Evolutionary conservation across 2,329 filamentous ascomycete species (phyloP), one percentile per base, ranked within the genome.

Genomic region (Zymoseptoria ardabiliae): DNA sequence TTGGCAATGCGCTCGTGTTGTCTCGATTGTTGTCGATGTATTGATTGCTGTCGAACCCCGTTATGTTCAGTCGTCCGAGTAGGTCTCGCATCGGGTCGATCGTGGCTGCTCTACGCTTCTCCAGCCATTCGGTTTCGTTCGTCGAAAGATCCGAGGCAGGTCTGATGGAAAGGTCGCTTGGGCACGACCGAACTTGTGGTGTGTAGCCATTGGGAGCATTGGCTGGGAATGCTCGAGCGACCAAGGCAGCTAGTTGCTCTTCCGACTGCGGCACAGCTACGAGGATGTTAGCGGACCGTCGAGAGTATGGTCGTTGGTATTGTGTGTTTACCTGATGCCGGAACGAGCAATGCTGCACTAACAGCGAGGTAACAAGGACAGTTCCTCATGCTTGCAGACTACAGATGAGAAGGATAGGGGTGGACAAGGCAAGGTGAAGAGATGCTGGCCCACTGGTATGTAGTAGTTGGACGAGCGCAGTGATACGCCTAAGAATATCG

Each of bases 31-130:
- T 76, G 57, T 86, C 80, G 67, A 97, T 85, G 71, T 94, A 97
- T 1, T 76, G 71, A 1, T 78, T 79, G n/a, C 85, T 87, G 73
- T 96, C 86, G 62, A 97, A 93, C 60, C 82, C 85, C n/a, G 82
- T 76, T 63, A 97, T 92, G 67, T 85, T 85, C 69, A 90, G 80
- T 59, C 88, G 83, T 19, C 78, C 78, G 55, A 97, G 80, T 65
- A 96, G 85, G 19, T 87, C 81, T 58, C 81, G 83, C 82, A 97
- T 87, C n/a, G 90, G 85, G 9, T 84, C 75, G 19, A 92, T 76
- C 0, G 91, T 95, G 64, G 87, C 86, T 61, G 84, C 83, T 63
- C 91, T 83, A 59, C 93, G 84, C 61, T 79, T 79, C 55, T 83
- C 71, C 13, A 96, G 79, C 91, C 92, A 97, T 70, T 81, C 76